A percentile compares a stretch with the other conserved stretches of the same genome.
Evolutionary conservation across 352 stramenopile species (phyloP).

Genomic region (Albugo candida): DNA sequence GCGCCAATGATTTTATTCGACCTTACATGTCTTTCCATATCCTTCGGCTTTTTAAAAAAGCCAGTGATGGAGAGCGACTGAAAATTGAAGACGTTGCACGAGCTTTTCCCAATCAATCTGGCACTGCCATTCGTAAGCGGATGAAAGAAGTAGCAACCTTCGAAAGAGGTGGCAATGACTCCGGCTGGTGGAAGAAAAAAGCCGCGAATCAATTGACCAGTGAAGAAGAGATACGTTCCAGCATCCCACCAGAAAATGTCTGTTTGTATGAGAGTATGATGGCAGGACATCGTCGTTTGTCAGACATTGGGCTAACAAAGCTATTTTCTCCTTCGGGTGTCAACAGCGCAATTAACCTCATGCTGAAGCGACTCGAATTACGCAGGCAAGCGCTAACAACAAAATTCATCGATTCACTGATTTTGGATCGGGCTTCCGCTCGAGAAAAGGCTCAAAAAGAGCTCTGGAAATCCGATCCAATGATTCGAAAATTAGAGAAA

Average conservation of each 20-base stretch:
- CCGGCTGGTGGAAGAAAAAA: conserved; percentile 74
- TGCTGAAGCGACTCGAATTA: conserved; percentile 52
- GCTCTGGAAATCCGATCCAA: conserved; percentile 45
- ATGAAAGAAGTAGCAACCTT: conserved; percentile 78
- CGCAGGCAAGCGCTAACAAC: conserved; percentile 28
- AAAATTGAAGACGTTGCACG: conserved; percentile 72
- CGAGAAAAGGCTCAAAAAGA: conserved; percentile 43
- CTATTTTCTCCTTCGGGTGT: conserved; percentile 55
- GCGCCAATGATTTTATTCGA: conserved; percentile 69
- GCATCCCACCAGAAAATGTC: conserved; percentile 54
- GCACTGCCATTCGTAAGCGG: conserved; percentile 63
- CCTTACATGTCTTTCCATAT: conserved; percentile 80
- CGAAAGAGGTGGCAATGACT: conserved; percentile 62
- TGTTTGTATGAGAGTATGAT: conserved; percentile 80
- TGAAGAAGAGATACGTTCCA: conserved; percentile 57
- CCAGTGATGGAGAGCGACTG: conserved; percentile 47
- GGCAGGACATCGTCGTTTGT: conserved; percentile 49
- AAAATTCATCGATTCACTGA: conserved; percentile 26
- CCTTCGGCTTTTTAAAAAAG: conserved; percentile 64
- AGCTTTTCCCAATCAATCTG: conserved; percentile 63
- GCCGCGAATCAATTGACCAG: conserved; percentile 30
- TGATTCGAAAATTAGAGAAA: conserved; percentile 48
- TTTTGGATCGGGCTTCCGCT: conserved; percentile 21
- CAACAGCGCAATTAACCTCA: conserved; percentile 43
- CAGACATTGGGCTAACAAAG: conserved; percentile 68